Percentiles rank a stretch among this genome's conserved stretches.
Conservation (phyloP, 495 filamentous ascomycete species). For the Hapsidospora chrysogenum region DNA sequence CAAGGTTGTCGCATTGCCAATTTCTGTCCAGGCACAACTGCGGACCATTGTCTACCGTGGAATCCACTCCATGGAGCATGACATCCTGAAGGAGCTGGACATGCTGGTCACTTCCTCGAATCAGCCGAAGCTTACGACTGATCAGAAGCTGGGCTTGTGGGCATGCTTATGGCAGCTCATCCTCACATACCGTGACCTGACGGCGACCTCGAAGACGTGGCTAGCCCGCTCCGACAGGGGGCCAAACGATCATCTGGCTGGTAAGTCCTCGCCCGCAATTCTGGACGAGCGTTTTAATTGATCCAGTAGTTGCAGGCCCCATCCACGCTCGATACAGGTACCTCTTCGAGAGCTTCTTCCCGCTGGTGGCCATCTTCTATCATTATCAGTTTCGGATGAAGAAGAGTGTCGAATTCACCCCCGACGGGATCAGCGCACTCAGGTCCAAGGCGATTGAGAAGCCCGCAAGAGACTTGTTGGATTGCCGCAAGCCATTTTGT, state of each 20-base stretch:
- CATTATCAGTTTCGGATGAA: constrained; percentile 3
- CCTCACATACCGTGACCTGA: constrained; percentile 2
- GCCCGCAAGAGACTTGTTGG: not conserved
- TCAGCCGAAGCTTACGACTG: not conserved
- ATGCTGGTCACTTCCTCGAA: not conserved
- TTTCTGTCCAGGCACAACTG: constrained; percentile 3
- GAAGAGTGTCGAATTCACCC: constrained; percentile 2
- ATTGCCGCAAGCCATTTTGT: constrained; percentile 1
- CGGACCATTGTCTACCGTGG: not conserved
- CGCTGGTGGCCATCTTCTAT: constrained; percentile 2
- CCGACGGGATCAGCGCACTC: constrained; percentile 1
- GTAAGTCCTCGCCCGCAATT: no score
- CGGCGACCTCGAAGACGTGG: not conserved
- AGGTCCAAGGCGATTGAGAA: not conserved
- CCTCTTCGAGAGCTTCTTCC: constrained; percentile 1
- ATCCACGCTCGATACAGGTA: no score
- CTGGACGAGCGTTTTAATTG: no score
- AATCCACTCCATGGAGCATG: constrained; percentile 1
- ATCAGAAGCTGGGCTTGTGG: constrained; percentile 1
- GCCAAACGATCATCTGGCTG: no score
- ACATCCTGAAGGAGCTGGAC: constrained; percentile 4
- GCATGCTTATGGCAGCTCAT: constrained; percentile 5
- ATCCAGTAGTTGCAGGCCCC: no score
- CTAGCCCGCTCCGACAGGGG: no score
- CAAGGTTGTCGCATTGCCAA: not conserved